Conservation (phyloP, 768 basidiomycete species). For the Xerocomus potaroensis region DNA sequence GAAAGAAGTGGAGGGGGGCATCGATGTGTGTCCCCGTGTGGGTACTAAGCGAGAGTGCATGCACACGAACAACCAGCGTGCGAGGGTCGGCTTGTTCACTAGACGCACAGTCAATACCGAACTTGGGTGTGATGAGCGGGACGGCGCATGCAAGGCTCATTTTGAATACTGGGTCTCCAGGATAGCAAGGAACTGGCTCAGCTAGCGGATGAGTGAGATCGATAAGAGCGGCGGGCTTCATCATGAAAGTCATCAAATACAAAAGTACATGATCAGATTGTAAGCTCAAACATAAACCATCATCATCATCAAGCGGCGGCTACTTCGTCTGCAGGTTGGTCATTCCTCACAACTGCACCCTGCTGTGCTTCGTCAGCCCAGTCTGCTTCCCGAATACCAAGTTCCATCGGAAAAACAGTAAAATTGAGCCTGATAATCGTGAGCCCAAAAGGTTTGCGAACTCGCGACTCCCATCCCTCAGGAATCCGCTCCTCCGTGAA, state of each 20-base stretch:
- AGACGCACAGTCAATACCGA: neutral
- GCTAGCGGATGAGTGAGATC: constrained; percentile 27
- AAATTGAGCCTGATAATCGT: constrained; percentile 55
- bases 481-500: constrained; percentile 69
- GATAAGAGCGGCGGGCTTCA: constrained; percentile 15
- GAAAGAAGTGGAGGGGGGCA: constrained; percentile 70
- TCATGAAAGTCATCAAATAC: neutral
- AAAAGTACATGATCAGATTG: neutral
- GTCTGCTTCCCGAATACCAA: constrained; percentile 15
- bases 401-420: constrained; percentile 6
- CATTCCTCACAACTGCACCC: neutral
- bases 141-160: constrained; percentile 18
- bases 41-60: constrained; percentile 50
- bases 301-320: neutral
- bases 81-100: neutral
- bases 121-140: constrained; percentile 4
- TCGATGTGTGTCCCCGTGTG: constrained; percentile 82
- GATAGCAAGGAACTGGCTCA: constrained; percentile 24
- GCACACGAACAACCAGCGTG: constrained; percentile 21
- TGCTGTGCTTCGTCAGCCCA: constrained; percentile 3
- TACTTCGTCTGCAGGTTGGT: neutral
- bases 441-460: constrained; percentile 52
- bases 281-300: neutral
- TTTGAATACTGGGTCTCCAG: constrained; percentile 25
- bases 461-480: constrained; percentile 63